phyloP scores from a whole-genome alignment of 78 protist genomes.

The slime mould (Dictyostelium discoideum) region DNA sequence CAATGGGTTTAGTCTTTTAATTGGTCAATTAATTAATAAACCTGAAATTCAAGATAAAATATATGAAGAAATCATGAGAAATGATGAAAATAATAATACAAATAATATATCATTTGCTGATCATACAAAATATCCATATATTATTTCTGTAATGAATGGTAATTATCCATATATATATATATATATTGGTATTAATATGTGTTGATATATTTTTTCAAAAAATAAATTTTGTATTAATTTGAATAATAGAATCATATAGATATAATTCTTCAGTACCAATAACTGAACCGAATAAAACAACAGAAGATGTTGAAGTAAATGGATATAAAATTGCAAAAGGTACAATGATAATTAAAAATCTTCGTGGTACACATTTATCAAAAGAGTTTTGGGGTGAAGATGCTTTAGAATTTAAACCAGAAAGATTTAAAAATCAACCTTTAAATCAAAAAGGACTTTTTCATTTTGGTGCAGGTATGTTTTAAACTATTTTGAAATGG shows the following conservation, averaged over 20 bases:
- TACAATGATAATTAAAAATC: neutral
- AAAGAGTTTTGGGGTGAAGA: neutral
- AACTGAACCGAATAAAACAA: neutral
- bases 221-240: neutral
- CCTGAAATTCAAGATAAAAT: neutral
- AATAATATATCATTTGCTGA: neutral
- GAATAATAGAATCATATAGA: neutral
- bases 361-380: neutral
- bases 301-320: neutral
- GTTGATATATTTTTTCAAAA: too few species aligned
- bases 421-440: neutral
- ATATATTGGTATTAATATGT: too few species aligned
- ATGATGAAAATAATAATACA: neutral
- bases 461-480: neutral
- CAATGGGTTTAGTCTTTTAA: neutral
- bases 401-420: constrained; percentile 24
- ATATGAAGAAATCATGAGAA: neutral
- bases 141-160: neutral
- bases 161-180: neutral
- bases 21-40: neutral
- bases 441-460: neutral
- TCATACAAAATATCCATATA: neutral
- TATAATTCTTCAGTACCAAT: neutral
- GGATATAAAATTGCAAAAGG: constrained; percentile 19
- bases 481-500: too few species aligned